Evolutionary conservation across 2,329 filamentous ascomycete genomes (phyloP).

Genomic region (Beauveria sp.): DNA sequence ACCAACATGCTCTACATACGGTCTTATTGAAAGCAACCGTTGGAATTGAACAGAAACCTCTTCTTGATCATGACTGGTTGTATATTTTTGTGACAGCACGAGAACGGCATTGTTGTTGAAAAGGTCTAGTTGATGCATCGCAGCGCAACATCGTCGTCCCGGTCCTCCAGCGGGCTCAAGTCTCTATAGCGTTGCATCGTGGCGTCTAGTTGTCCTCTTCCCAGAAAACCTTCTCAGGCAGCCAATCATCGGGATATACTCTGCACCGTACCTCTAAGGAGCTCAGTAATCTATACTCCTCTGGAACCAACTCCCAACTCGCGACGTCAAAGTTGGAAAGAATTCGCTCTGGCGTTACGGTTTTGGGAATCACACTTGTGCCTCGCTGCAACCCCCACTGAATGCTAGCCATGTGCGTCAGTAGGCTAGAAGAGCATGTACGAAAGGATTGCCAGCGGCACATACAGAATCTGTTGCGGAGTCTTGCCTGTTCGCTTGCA

Average conservation of each 20-base stretch:
- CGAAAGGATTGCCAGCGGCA: not conserved
- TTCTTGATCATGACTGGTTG: too few species aligned
- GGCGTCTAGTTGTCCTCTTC: not conserved
- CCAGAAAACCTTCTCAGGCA: not conserved
- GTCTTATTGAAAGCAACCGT: too few species aligned
- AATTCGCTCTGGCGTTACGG: not conserved
- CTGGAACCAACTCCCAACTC: not conserved
- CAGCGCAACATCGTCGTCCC: too few species aligned
- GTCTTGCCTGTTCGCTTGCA: not conserved
- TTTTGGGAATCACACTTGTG: slow-evolving; percentile 4
- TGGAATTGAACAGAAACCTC: too few species aligned
- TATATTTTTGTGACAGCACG: too few species aligned
- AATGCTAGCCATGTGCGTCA: not conserved
- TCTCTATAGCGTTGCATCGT: too few species aligned
- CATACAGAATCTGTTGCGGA: not conserved
- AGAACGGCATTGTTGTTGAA: too few species aligned
- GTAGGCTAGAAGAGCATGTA: not conserved
- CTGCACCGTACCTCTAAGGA: not conserved
- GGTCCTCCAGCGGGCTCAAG: too few species aligned
- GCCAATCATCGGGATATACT: slow-evolving; percentile 5
- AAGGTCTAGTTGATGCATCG: too few species aligned
- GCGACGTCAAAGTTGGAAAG: not conserved
- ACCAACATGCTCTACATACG: too few species aligned
- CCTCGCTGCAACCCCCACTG: slow-evolving; percentile 4
- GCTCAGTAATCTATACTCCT: not conserved